Conservation (phyloP, 208 protist species). For the Trypanosoma brucei region DNA sequence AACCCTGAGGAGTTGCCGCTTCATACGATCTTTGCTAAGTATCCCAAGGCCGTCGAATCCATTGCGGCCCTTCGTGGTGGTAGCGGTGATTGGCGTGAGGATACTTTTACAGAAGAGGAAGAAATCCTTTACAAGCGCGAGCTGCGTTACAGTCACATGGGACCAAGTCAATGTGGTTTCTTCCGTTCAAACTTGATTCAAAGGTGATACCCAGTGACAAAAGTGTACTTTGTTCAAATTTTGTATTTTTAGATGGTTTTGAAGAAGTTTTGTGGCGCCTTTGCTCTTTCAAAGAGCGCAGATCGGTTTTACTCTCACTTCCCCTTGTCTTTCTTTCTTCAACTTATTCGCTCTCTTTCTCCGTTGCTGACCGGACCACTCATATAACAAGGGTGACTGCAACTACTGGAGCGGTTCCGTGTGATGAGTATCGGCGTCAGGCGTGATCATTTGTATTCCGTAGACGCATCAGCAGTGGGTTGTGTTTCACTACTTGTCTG, state of each 20-base stretch:
- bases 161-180: conserved; percentile 68
- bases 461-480: too few relatives aligned
- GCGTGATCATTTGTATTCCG: too few relatives aligned
- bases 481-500: too few relatives aligned
- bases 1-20: conserved; percentile 74
- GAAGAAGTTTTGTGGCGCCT: too few relatives aligned
- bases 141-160: conserved; percentile 47
- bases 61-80: conserved; percentile 57
- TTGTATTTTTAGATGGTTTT: too few relatives aligned
- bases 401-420: too few relatives aligned
- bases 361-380: too few relatives aligned
- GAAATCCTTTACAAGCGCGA: conserved; percentile 82
- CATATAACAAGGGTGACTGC: too few relatives aligned
- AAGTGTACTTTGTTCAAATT: too few relatives aligned
- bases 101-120: conserved; percentile 78
- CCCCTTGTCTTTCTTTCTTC: background rate
- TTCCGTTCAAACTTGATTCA: conserved; percentile 27
- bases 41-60: conserved; percentile 66
- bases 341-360: too few relatives aligned
- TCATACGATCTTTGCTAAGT: conserved; percentile 64
- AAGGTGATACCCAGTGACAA: conserved; percentile 13
- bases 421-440: too few relatives aligned
- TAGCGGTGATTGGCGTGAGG: conserved; percentile 78
- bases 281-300: too few relatives aligned
- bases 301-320: background rate